phyloP scores from a whole-genome alignment of 257 asterid genomes.

The Cruciata laevipes region DNA sequence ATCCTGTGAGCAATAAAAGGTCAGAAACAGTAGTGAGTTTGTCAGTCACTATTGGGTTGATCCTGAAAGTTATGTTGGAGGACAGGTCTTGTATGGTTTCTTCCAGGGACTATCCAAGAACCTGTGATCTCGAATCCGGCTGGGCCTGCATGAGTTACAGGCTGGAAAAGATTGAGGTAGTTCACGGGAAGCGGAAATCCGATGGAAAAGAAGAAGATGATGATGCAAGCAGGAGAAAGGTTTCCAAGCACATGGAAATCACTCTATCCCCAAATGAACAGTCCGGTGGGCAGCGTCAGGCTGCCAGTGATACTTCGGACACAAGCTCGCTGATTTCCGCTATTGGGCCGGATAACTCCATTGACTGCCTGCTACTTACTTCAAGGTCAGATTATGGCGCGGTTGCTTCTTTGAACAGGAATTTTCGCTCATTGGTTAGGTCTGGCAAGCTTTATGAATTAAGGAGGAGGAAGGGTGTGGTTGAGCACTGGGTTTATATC shows the following conservation, averaged over 20 bases:
- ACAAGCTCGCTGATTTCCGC: slow-evolving; percentile 56
- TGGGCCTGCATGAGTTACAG: slow-evolving; percentile 58
- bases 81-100: slow-evolving; percentile 65
- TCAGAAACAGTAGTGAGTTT: background rate
- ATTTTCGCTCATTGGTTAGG: slow-evolving; percentile 63
- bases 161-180: slow-evolving; percentile 39
- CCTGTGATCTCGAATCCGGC: slow-evolving; percentile 46
- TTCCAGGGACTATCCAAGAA: slow-evolving; percentile 41
- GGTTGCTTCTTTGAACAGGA: slow-evolving; percentile 60
- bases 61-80: slow-evolving; percentile 64
- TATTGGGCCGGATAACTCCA: slow-evolving; percentile 79
- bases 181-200: slow-evolving; percentile 45
- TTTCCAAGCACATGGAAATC: slow-evolving; percentile 27
- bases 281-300: slow-evolving; percentile 23
- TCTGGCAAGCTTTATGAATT: slow-evolving; percentile 62
- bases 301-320: slow-evolving; percentile 42
- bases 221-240: background rate
- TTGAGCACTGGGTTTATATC: slow-evolving; percentile 96
- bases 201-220: slow-evolving; percentile 7
- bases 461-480: slow-evolving; percentile 50
- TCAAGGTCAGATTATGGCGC: slow-evolving; percentile 85
- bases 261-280: slow-evolving; percentile 15
- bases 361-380: slow-evolving; percentile 63
- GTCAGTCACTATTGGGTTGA: slow-evolving; percentile 25
- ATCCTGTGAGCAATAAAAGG: slow-evolving; percentile 8